phyloP scores from a whole-genome alignment of 345 rosid species.

The Salix koriyanagi region DNA sequence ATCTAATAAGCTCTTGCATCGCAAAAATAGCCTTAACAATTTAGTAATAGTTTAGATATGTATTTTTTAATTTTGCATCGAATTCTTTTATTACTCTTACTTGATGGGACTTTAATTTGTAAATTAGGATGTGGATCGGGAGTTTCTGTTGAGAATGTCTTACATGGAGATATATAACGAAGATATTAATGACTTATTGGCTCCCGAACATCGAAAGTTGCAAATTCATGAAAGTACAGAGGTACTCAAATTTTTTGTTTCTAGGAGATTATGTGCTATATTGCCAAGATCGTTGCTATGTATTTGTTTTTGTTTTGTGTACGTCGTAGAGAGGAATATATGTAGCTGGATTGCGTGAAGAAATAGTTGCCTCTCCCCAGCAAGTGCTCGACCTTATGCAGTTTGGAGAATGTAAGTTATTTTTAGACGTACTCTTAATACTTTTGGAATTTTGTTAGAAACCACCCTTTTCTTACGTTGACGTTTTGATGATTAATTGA shows the following conservation, averaged over 20 bases:
- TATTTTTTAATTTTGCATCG: no score
- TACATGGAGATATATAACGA: slow-evolving; percentile 95
- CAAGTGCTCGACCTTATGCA: slow-evolving; percentile 91
- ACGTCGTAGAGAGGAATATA: slow-evolving; percentile 71
- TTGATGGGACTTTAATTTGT: background rate
- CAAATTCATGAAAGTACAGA: slow-evolving; percentile 90
- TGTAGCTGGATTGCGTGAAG: slow-evolving; percentile 95
- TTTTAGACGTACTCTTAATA: background rate
- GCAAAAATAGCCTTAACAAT: no score
- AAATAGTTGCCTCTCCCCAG: slow-evolving; percentile 83
- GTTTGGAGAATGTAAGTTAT: slow-evolving; percentile 73
- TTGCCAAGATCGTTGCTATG: background rate
- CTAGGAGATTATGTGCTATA: background rate
- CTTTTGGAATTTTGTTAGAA: background rate
- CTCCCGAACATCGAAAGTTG: slow-evolving; percentile 87
- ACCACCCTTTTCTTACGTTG: background rate
- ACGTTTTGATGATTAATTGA: background rate
- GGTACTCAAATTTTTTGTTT: slow-evolving; percentile 33
- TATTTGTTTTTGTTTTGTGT: slow-evolving; percentile 13
- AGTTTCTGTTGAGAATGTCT: slow-evolving; percentile 90
- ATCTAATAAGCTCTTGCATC: no score
- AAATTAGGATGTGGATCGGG: slow-evolving; percentile 60
- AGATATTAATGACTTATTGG: slow-evolving; percentile 83
- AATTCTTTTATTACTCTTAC: background rate
- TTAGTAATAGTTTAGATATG: no score